Base-by-base conservation (phyloP, 2,329 filamentous ascomycete species). In the Sordariomycetes sp. region DNA sequence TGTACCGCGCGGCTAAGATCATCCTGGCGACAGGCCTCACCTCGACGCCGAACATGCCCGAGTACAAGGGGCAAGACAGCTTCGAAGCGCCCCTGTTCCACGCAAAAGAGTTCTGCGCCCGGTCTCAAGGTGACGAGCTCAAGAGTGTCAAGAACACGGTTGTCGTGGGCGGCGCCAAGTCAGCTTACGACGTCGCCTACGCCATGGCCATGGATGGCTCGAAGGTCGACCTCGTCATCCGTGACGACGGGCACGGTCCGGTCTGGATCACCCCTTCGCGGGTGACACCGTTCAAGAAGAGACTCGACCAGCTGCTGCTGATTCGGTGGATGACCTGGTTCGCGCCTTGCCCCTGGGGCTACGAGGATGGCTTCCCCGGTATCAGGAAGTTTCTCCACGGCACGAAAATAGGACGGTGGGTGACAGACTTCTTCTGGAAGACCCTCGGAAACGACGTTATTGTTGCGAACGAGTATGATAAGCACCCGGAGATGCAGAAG, bases 271-370 rank as follows among this genome's bases (percentile, higher is more conserved):
- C 68, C 2, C 68, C 70, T 1, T 51, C 65, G 1, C 72, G 71
- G 36, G 73, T 82, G n/a, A 80, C 76, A 0, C 75, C 75, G 0
- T 48, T 79, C 27, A 75, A 74, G 49, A 65, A 63, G 30, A 68
- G 68, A 53, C 54, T 82, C 1, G 78, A 83, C 46, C 70, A 75
- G 42, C 57, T 83, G 0, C 34, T 55, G 0, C 44, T 43, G 14
- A 46, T 70, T 1, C 69, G 79, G 0, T 66, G 76, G 40, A 55
- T 82, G 41, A 75, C 69, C 1, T 82, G 75, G 70, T 70, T 84
- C 47, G 72, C 65, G 14, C 79, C 80, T 0, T 82, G 77, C 41
- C 66, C 75, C 2, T 84, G 75, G 73, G 76, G 72, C 2, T 55
- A 59, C 3, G 67, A 63, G 10, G 72, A 72, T 40, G 73, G 70